Percentiles rank a stretch among this genome's conserved stretches.
phyloP scores from a whole-genome alignment of 495 filamentous ascomycete genomes.

The Choiromyces venosus region DNA sequence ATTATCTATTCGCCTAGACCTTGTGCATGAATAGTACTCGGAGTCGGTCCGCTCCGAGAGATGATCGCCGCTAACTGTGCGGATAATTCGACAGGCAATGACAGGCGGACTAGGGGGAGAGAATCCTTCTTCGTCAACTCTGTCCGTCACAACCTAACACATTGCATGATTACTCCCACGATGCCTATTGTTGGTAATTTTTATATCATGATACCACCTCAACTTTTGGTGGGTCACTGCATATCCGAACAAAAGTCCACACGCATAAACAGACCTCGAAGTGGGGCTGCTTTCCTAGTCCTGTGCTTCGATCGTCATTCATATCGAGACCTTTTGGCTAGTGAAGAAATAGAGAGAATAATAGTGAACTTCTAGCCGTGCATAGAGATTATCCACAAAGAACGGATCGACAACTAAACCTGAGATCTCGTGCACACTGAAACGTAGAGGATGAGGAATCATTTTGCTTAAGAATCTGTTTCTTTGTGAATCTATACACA shows the following conservation, averaged over 20 bases:
- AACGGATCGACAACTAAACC: neutral
- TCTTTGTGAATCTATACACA: neutral
- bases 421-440: neutral
- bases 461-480: neutral
- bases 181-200: neutral
- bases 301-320: neutral
- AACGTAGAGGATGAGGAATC: neutral
- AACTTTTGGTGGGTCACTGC: neutral
- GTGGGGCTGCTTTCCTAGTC: neutral
- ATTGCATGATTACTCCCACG: neutral
- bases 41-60: neutral
- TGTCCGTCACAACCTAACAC: neutral
- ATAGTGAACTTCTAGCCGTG: neutral
- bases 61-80: neutral
- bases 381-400: neutral
- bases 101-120: neutral
- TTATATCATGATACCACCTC: neutral
- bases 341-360: neutral
- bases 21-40: neutral
- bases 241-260: neutral
- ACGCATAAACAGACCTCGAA: neutral
- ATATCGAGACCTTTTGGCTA: neutral
- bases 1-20: neutral
- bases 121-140: neutral
- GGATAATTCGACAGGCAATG: neutral